phyloP scores from a whole-genome alignment of 192 early-diverging fungal genomes.

The Coemansia sp. region DNA sequence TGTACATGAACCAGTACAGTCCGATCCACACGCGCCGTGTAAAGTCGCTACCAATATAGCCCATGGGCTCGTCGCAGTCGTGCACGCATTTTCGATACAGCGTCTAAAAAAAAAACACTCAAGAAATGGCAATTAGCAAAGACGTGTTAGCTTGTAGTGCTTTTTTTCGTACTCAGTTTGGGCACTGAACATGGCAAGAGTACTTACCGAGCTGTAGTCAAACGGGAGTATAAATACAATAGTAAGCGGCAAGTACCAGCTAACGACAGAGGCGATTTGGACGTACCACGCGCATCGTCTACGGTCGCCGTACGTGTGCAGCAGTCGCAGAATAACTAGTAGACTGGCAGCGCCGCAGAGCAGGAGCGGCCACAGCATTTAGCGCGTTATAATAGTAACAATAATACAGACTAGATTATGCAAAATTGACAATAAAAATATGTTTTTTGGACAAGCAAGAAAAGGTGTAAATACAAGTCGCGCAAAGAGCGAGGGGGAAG shows the following conservation, averaged over 20 bases:
- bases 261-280: conserved; percentile 68
- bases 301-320: conserved; percentile 82
- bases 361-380: conserved; percentile 55
- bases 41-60: conserved; percentile 72
- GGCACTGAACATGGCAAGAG: too few species aligned
- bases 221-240: conserved; percentile 89
- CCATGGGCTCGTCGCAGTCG: conserved; percentile 75
- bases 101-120: conserved; percentile 56
- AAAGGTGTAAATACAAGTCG: too few species aligned
- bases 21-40: conserved; percentile 78
- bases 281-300: conserved; percentile 84
- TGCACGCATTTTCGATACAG: conserved; percentile 67
- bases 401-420: background rate
- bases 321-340: conserved; percentile 58
- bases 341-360: conserved; percentile 57
- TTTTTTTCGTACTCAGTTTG: background rate
- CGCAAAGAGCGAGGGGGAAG: too few species aligned
- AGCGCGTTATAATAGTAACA: background rate
- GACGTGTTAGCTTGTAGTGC: background rate
- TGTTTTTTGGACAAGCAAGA: too few species aligned
- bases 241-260: conserved; percentile 92
- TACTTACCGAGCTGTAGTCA: conserved; percentile 75
- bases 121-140: background rate
- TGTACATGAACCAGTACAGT: conserved; percentile 92
- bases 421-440: background rate